Evolutionary conservation across 1,284 basidiomycete genomes (phyloP).

Genomic region (Apiotrichum montevideense): DNA sequence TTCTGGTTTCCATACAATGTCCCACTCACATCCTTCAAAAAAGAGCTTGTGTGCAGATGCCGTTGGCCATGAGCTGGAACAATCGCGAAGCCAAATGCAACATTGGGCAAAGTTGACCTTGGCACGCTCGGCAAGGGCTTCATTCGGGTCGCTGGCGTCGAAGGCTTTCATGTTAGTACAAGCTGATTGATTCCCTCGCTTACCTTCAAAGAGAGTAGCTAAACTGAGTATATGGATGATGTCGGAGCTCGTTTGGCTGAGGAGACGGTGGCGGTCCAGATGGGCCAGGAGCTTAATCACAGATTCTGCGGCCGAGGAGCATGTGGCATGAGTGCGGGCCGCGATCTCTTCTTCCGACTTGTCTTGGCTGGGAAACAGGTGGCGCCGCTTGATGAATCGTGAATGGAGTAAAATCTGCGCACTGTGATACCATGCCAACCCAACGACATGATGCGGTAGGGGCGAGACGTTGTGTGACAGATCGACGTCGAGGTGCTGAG

Average conservation of each 20-base stretch:
- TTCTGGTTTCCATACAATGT: not conserved
- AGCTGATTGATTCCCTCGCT: not conserved
- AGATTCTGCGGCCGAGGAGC: conserved; percentile 33
- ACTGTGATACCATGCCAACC: conserved; percentile 36
- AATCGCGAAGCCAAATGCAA: conserved; percentile 39
- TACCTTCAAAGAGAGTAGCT: conserved; percentile 31
- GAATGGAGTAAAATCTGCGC: conserved; percentile 37
- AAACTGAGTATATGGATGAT: conserved; percentile 39
- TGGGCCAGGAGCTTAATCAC: conserved; percentile 30
- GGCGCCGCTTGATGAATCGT: conserved; percentile 27
- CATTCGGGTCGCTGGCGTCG: conserved; percentile 22
- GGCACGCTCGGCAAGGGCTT: conserved; percentile 21
- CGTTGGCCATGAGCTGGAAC: conserved; percentile 35
- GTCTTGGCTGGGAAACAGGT: not conserved
- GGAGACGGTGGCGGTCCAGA: conserved; percentile 31
- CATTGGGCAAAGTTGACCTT: conserved; percentile 40
- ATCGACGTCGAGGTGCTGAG: conserved; percentile 24
- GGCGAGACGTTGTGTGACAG: conserved; percentile 20
- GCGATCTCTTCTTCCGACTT: conserved; percentile 6
- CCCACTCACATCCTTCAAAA: conserved; percentile 29
- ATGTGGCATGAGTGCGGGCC: conserved; percentile 21
- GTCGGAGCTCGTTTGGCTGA: conserved; percentile 33
- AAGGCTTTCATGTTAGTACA: conserved; percentile 12
- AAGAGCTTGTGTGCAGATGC: conserved; percentile 40
- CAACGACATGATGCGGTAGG: conserved; percentile 35